Evolutionary conservation across 2,329 filamentous ascomycete genomes (phyloP), one percentile per base, ranked within the genome.

Genomic region (Hawksworthiomyces lignivorus): DNA sequence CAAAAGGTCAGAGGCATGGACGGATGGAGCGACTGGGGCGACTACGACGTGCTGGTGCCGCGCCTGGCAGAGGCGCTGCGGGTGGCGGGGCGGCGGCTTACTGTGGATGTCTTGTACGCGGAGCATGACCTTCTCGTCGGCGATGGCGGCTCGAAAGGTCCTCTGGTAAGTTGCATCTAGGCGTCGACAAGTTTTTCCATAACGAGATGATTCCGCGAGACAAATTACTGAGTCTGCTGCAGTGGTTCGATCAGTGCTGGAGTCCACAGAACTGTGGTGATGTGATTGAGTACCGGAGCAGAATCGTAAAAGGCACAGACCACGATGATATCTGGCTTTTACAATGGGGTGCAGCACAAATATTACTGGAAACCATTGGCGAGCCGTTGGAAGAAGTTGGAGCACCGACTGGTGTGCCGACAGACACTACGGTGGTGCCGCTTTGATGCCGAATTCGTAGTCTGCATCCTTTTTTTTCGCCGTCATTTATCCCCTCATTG

Each of bases 221-320:
- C n/a, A n/a, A n/a, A n/a, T n/a, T n/a, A n/a, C 2, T 47, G 51
- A 22, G 8, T 8, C 8, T 26, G 12, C 24, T 12, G 24, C 20
- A 41, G 36, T 61, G 57, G 56, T 53, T 62, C 37, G 51, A 56
- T 21, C 28, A 42, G 12, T 58, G 54, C 44, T 61, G 54, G 54
- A 21, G 45, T 6, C 44, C 32, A 4, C 36, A 35, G 3, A 20
- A 36, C n/a, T 4, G 28, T 11, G 41, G 24, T 5, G 27, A 46
- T 11, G 49, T 47, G 12, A 49, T 60, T 6, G 43, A 50, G 7
- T 59, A 52, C 27, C 33, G 22, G 12, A 54, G 52, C 18, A 44
- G 41, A 5, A 48, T 50, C 2, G 49, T 58, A 7, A 35, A 48
- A 17, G 50, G 48, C 5, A 37, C 56, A 8, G 55, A 60, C 32